These are phyloP conservation scores for Przewalskia tangutica DNA, from an alignment of 257 asterid genomes.

Conservation along the genomic window DNA sequence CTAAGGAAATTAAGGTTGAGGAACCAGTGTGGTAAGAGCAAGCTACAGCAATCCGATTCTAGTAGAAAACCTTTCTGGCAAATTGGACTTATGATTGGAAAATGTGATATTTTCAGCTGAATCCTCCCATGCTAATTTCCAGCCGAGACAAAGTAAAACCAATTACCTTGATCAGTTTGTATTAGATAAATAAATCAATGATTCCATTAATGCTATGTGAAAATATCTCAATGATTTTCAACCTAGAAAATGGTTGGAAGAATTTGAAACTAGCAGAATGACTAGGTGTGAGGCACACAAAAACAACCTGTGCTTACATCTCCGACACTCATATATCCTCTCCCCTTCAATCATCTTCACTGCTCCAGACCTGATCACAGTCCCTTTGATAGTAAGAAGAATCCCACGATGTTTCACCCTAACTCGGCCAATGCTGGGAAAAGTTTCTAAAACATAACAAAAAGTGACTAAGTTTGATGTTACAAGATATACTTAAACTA, in stretches of 20 bases:
- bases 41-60: not conserved
- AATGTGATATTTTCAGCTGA: not conserved
- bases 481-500: not conserved
- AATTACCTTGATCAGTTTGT: not conserved
- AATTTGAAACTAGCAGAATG: not conserved
- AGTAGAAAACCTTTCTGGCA: not conserved
- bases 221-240: not conserved
- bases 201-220: not conserved
- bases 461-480: not conserved
- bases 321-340: conserved; percentile 71
- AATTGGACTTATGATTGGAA: not conserved
- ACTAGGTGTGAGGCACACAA: conserved; percentile 5
- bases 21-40: not conserved
- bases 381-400: conserved; percentile 93
- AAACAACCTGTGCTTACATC: conserved; percentile 73
- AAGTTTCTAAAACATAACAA: conserved; percentile 46
- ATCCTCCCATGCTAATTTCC: not conserved
- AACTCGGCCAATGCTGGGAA: conserved; percentile 89
- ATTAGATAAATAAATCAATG: not conserved
- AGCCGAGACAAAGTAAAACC: not conserved
- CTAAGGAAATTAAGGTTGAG: not conserved
- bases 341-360: conserved; percentile 97
- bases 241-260: not conserved
- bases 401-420: conserved; percentile 89
- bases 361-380: conserved; percentile 91